Evolutionary conservation across 768 basidiomycete genomes (phyloP).

Genomic region (Trametes maxima): DNA sequence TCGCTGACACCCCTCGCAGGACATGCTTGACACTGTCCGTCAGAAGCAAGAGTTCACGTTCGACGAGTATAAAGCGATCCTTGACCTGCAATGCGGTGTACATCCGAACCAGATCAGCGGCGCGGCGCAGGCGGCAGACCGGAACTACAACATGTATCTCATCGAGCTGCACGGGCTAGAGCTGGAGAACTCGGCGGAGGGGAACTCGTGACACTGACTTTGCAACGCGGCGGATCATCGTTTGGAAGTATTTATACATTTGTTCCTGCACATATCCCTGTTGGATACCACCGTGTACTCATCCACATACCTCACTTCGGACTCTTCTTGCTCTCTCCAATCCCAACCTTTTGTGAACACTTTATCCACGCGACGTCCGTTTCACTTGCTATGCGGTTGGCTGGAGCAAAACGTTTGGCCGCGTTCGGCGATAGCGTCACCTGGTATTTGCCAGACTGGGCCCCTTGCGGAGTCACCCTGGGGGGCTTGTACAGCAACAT

Average conservation of each 20-base stretch:
- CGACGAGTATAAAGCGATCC: constrained; percentile 91
- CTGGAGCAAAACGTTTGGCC: constrained; percentile 18
- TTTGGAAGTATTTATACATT: constrained; percentile 25
- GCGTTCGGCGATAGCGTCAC: constrained; percentile 39
- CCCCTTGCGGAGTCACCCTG: not conserved
- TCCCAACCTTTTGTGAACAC: constrained; percentile 16
- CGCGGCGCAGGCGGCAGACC: constrained; percentile 56
- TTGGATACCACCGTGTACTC: constrained; percentile 27
- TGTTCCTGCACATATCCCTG: constrained; percentile 14
- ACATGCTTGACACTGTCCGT: constrained; percentile 75
- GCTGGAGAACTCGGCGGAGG: constrained; percentile 49
- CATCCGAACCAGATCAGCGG: constrained; percentile 59
- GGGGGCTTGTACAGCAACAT: constrained; percentile 43
- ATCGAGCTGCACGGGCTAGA: constrained; percentile 88
- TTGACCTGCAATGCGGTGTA: constrained; percentile 87
- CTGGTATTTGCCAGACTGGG: constrained; percentile 28
- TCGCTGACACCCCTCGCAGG: constrained; percentile 42
- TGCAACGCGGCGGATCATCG: not conserved
- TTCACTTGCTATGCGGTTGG: constrained; percentile 28
- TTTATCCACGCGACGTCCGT: constrained; percentile 42
- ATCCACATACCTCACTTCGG: constrained; percentile 12
- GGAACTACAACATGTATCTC: constrained; percentile 83
- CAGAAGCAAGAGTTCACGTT: constrained; percentile 70
- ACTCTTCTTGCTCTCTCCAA: not conserved
- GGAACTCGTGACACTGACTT: constrained; percentile 1